A percentile compares a stretch with the other conserved stretches of the same genome.
phyloP scores from a whole-genome alignment of 176 grass and related monocot species.

The Cenchrus fungigraminus region DNA sequence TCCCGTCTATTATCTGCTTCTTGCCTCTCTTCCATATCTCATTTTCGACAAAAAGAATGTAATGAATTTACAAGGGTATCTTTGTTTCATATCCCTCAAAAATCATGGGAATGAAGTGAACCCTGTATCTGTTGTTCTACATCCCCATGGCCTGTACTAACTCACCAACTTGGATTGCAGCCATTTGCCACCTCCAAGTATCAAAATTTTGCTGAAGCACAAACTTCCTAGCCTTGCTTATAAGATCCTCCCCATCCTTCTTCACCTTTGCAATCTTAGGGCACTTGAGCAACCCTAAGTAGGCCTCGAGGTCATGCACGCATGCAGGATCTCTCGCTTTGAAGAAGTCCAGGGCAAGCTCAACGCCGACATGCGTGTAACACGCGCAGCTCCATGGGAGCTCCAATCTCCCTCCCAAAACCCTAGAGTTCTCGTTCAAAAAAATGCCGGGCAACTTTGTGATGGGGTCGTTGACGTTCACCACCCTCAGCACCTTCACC shows the following conservation, averaged over 20 bases:
- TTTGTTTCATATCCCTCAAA: slow-evolving; percentile 45
- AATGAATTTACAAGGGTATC: slow-evolving; percentile 31
- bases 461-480: slow-evolving; percentile 71
- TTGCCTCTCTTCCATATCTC: neutral
- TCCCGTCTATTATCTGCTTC: neutral
- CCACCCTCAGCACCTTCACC: slow-evolving; percentile 74
- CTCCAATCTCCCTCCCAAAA: slow-evolving; percentile 45
- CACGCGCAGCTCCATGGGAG: slow-evolving; percentile 70
- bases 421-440: slow-evolving; percentile 62
- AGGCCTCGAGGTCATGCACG: slow-evolving; percentile 79
- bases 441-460: slow-evolving; percentile 76
- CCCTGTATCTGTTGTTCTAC: slow-evolving; percentile 16
- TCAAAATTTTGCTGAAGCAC: slow-evolving; percentile 43
- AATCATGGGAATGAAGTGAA: slow-evolving; percentile 45
- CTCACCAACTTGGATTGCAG: slow-evolving; percentile 49
- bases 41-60: slow-evolving; percentile 24
- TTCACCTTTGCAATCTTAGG: slow-evolving; percentile 47
- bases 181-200: slow-evolving; percentile 65
- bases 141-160: slow-evolving; percentile 68
- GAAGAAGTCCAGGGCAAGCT: slow-evolving; percentile 76
- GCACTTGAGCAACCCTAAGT: slow-evolving; percentile 71
- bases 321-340: slow-evolving; percentile 61
- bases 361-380: slow-evolving; percentile 76
- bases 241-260: slow-evolving; percentile 46
- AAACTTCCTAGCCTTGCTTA: slow-evolving; percentile 49